phyloP scores from a whole-genome alignment of 2,329 filamentous ascomycete genomes.

The Xylaria sp. region DNA sequence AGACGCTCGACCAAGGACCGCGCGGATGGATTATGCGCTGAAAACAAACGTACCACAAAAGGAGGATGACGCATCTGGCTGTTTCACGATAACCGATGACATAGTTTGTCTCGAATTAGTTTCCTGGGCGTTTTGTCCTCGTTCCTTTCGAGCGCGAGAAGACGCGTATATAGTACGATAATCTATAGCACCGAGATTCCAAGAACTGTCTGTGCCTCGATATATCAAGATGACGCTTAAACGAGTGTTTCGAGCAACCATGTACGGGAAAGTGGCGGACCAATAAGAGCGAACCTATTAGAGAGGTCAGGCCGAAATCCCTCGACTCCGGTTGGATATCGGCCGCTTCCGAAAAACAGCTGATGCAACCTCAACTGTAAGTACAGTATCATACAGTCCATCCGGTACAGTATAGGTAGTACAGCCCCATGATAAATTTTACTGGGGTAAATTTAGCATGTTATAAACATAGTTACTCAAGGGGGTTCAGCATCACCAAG shows the following conservation, averaged over 20 bases:
- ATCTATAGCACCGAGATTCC: neutral
- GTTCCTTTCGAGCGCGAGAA: conserved; percentile 1
- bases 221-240: conserved; percentile 6
- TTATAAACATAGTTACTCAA: conserved; percentile 32
- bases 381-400: neutral
- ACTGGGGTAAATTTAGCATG: neutral
- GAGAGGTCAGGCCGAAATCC: conserved; percentile 1
- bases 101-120: neutral
- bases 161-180: neutral
- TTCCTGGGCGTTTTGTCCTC: neutral
- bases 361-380: conserved; percentile 14
- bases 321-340: conserved; percentile 28
- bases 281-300: conserved; percentile 23
- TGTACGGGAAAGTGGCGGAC: neutral
- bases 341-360: conserved; percentile 33
- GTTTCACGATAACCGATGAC: conserved; percentile 5
- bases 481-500: conserved; percentile 8
- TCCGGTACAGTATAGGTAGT: neutral
- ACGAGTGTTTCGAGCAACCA: conserved; percentile 19
- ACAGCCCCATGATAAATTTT: neutral
- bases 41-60: neutral
- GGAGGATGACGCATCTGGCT: neutral
- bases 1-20: neutral
- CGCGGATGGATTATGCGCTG: neutral
- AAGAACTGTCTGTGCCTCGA: conserved; percentile 11